phyloP scores from a whole-genome alignment of 371 early-diverging fungal species.

The Lichtheimia hyalospora region DNA sequence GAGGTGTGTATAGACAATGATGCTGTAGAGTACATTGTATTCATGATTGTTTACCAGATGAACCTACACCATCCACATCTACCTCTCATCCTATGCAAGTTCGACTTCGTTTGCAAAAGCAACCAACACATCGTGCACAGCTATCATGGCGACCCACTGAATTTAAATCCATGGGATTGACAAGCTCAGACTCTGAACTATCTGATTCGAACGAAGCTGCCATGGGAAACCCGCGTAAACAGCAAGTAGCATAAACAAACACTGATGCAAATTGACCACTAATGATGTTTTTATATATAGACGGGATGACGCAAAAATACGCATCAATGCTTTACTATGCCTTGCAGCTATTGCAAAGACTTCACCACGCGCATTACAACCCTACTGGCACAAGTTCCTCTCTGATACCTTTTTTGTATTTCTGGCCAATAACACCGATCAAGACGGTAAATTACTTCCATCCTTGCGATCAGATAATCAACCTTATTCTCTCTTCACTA shows the following conservation, averaged over 20 bases:
- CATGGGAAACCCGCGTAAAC: conserved; percentile 23
- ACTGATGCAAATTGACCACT: background rate
- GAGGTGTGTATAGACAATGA: background rate
- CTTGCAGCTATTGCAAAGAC: conserved; percentile 57
- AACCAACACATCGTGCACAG: conserved; percentile 7
- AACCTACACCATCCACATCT: background rate
- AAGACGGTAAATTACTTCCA: conserved; percentile 18
- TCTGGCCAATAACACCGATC: conserved; percentile 23
- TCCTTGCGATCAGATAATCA: conserved; percentile 36
- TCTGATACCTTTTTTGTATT: conserved; percentile 48
- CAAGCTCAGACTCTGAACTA: conserved; percentile 64
- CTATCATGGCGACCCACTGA: conserved; percentile 22
- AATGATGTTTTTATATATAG: conserved; percentile 12
- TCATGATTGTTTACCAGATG: background rate
- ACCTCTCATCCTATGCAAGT: background rate
- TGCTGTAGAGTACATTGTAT: background rate
- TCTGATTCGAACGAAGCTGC: conserved; percentile 55
- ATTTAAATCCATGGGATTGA: conserved; percentile 9
- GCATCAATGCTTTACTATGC: conserved; percentile 59
- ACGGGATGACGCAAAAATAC: conserved; percentile 52
- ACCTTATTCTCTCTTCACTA: conserved; percentile 43
- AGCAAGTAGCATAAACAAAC: conserved; percentile 8
- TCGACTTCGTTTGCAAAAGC: background rate
- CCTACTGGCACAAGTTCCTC: conserved; percentile 61
- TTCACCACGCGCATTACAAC: conserved; percentile 54